A percentile compares a stretch with the other conserved stretches of the same genome.
These are phyloP conservation scores for Glonium stellatum DNA, from an alignment of 495 filamentous ascomycete genomes.

Conservation along the genomic window DNA sequence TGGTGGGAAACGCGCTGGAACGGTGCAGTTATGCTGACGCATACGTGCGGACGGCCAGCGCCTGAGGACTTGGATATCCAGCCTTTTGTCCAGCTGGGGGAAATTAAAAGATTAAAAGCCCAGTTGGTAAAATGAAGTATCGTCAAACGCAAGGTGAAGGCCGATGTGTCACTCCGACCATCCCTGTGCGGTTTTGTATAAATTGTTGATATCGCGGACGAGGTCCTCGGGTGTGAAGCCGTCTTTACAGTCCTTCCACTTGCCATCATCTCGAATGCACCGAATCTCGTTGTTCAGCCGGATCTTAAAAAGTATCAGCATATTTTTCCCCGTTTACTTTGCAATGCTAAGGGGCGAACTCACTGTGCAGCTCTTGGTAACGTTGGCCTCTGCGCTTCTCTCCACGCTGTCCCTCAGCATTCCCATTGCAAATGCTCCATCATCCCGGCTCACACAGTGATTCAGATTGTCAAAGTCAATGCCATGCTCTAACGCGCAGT, in stretches of 20 bases:
- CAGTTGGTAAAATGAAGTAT: no score
- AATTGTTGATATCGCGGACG: conserved; percentile 63
- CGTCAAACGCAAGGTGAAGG: not conserved
- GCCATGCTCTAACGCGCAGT: conserved; percentile 83
- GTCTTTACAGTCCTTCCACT: conserved; percentile 72
- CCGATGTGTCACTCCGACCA: conserved; percentile 1
- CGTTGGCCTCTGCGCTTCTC: conserved; percentile 57
- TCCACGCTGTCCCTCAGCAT: conserved; percentile 72
- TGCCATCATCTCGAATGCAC: conserved; percentile 73
- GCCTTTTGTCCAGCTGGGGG: no score
- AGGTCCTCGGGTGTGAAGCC: conserved; percentile 66
- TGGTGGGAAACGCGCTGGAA: not conserved
- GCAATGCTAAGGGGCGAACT: no score
- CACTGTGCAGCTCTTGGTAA: conserved; percentile 77
- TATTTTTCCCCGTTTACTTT: no score
- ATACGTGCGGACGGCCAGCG: not conserved
- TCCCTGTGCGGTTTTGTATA: conserved; percentile 15
- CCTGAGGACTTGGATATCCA: not conserved
- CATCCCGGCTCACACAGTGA: conserved; percentile 65
- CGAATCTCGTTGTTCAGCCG: conserved; percentile 68
- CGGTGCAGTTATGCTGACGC: no score
- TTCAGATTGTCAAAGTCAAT: conserved; percentile 81
- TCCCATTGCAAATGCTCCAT: conserved; percentile 51
- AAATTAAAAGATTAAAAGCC: no score
- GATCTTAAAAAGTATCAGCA: no score